Percentiles rank a stretch among this genome's conserved stretches.
Conservation (phyloP, 2,329 filamentous ascomycete species). For the Sporothrix euskadiensis region DNA sequence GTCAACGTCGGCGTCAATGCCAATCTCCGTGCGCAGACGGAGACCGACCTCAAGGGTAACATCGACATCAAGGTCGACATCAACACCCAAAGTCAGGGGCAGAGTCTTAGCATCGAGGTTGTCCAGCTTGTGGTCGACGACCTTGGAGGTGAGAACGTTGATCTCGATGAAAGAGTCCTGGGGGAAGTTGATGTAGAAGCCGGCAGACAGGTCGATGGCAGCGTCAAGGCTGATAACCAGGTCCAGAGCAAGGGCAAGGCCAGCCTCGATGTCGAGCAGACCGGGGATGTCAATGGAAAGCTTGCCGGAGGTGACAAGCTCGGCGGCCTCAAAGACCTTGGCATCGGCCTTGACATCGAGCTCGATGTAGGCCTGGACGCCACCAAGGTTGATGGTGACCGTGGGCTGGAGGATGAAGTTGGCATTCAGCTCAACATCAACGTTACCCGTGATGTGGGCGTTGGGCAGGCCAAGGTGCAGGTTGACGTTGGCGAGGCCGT, state of each 20-base stretch:
- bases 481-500: conserved; percentile 28
- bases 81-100: conserved; percentile 33
- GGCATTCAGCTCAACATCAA: conserved; percentile 31
- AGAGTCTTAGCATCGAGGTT: conserved; percentile 35
- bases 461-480: conserved; percentile 33
- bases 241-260: conserved; percentile 37
- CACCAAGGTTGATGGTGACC: conserved; percentile 34
- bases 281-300: conserved; percentile 35
- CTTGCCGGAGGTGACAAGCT: conserved; percentile 34
- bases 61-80: conserved; percentile 35
- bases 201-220: conserved; percentile 35
- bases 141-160: conserved; percentile 35
- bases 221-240: conserved; percentile 36
- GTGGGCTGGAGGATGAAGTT: conserved; percentile 32
- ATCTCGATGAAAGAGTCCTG: conserved; percentile 37
- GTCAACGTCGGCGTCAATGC: conserved; percentile 33
- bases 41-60: conserved; percentile 36
- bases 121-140: conserved; percentile 32
- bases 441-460: conserved; percentile 31
- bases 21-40: conserved; percentile 37
- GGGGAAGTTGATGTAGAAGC: conserved; percentile 37
- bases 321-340: conserved; percentile 33
- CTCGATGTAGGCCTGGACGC: conserved; percentile 37
- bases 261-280: conserved; percentile 34
- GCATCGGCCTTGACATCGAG: conserved; percentile 36